Percentiles rank a stretch among this genome's conserved stretches.
Evolutionary conservation across 305 asterid species (phyloP).

Genomic region (Galium porrigens): DNA sequence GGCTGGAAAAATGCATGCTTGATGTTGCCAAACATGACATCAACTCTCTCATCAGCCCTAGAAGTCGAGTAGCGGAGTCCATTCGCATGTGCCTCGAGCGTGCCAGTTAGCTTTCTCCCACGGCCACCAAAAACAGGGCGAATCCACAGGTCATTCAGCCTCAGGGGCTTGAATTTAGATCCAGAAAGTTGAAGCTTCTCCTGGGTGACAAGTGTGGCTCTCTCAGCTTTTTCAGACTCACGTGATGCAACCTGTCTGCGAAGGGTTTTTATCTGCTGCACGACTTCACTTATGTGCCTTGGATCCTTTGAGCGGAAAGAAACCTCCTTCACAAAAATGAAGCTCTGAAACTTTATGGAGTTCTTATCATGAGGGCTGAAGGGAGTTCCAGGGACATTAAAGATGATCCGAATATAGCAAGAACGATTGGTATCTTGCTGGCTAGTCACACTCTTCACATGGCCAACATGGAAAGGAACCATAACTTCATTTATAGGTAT

Average conservation of each 20-base stretch:
- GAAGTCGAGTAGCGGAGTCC: conserved; percentile 70
- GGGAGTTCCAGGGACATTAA: conserved; percentile 69
- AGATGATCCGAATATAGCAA: conserved; percentile 53
- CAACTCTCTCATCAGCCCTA: conserved; percentile 52
- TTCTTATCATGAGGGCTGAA: conserved; percentile 50
- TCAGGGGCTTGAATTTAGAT: conserved; percentile 49
- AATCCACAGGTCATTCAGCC: conserved; percentile 52
- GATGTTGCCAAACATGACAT: conserved; percentile 50
- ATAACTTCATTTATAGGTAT: conserved; percentile 51
- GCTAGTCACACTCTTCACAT: conserved; percentile 57
- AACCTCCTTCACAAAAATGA: conserved; percentile 52
- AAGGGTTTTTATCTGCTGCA: conserved; percentile 52
- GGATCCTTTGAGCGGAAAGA: conserved; percentile 64
- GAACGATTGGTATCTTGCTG: conserved; percentile 57
- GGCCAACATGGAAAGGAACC: conserved; percentile 68
- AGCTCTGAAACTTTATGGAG: conserved; percentile 39
- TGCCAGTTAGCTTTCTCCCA: conserved; percentile 41
- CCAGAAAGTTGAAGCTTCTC: conserved; percentile 58
- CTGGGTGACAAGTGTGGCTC: conserved; percentile 61
- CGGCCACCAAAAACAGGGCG: conserved; percentile 79
- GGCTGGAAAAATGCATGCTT: conserved; percentile 83
- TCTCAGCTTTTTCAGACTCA: conserved; percentile 72
- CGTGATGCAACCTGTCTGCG: conserved; percentile 42
- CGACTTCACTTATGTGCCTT: conserved; percentile 65
- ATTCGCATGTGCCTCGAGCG: conserved; percentile 60